Percentiles rank a stretch among this genome's conserved stretches.
These are phyloP conservation scores for Chalaropsis ovoidea DNA, from an alignment of 2,329 filamentous ascomycete species.

Conservation along the genomic window DNA sequence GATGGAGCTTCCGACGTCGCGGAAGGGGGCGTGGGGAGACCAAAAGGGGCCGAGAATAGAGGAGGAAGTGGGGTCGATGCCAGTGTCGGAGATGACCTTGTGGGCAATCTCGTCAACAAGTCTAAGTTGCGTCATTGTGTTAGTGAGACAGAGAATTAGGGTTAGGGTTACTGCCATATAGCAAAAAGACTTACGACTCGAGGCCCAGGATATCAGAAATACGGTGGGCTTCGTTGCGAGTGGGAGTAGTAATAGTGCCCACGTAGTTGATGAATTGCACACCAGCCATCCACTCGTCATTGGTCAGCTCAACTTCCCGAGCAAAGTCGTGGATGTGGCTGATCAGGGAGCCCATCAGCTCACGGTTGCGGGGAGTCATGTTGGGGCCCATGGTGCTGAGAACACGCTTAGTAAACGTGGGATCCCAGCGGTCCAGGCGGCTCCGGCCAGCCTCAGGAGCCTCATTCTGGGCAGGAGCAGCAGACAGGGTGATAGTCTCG, in stretches of 20 bases:
- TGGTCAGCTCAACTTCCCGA: slow-evolving; percentile 64
- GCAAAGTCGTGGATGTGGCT: slow-evolving; percentile 68
- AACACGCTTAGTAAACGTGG: slow-evolving; percentile 64
- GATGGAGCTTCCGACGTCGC: slow-evolving; percentile 54
- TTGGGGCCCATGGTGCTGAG: slow-evolving; percentile 64
- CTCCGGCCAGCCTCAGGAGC: slow-evolving; percentile 12
- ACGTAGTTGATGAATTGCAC: slow-evolving; percentile 67
- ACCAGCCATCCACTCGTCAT: slow-evolving; percentile 66
- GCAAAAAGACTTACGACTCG: slow-evolving; percentile 46
- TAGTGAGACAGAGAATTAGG: background rate
- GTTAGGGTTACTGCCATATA: background rate
- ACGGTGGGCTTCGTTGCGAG: slow-evolving; percentile 63
- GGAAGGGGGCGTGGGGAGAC: slow-evolving; percentile 64
- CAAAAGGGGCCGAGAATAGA: slow-evolving; percentile 71
- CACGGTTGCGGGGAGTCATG: slow-evolving; percentile 52
- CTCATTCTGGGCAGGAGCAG: slow-evolving; percentile 8
- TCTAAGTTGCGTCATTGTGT: slow-evolving; percentile 31
- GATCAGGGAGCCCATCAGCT: slow-evolving; percentile 55
- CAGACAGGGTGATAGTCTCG: slow-evolving; percentile 17
- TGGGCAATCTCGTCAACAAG: slow-evolving; percentile 58
- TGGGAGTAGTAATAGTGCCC: slow-evolving; percentile 57
- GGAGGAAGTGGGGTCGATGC: slow-evolving; percentile 58
- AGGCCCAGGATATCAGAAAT: slow-evolving; percentile 64
- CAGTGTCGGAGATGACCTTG: slow-evolving; percentile 51
- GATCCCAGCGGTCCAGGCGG: slow-evolving; percentile 39